These are phyloP conservation scores for Sordariomycetes sp. DNA, from an alignment of 2,329 filamentous ascomycete genomes.

Conservation along the genomic window DNA sequence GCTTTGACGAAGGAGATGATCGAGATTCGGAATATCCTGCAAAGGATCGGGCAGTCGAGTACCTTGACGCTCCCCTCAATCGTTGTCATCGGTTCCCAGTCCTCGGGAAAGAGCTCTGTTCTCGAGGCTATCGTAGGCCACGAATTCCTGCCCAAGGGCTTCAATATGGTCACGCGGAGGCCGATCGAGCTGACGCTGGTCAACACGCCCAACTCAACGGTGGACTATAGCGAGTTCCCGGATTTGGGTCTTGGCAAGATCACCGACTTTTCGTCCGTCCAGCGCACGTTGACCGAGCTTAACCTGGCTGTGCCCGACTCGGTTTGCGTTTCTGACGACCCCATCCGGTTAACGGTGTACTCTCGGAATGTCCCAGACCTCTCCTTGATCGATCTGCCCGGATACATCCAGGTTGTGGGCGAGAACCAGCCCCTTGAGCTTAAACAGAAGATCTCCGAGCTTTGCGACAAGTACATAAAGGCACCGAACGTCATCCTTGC, in stretches of 20 bases:
- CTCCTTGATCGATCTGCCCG: conserved; percentile 89
- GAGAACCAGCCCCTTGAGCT: conserved; percentile 81
- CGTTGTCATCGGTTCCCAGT: conserved; percentile 98
- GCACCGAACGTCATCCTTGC: conserved; percentile 91
- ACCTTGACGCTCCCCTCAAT: conserved; percentile 86
- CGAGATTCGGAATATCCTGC: conserved; percentile 84
- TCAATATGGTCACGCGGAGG: conserved; percentile 93
- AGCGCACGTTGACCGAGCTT: conserved; percentile 85
- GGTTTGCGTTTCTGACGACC: conserved; percentile 91
- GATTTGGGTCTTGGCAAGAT: conserved; percentile 81
- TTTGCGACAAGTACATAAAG: conserved; percentile 98
- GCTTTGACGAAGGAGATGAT: conserved; percentile 99
- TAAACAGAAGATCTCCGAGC: conserved; percentile 88
- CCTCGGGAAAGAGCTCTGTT: conserved; percentile 95
- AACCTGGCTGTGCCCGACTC: conserved; percentile 84
- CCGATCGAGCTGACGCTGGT: conserved; percentile 94
- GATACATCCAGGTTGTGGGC: conserved; percentile 92
- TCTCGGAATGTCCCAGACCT: conserved; percentile 92
- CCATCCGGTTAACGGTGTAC: conserved; percentile 89
- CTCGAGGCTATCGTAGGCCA: conserved; percentile 94
- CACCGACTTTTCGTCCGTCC: conserved; percentile 83
- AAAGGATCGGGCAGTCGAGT: conserved; percentile 83
- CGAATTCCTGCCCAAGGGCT: conserved; percentile 94
- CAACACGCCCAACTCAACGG: conserved; percentile 76
- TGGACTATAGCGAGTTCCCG: conserved; percentile 94